Percentiles rank a stretch among this genome's conserved stretches.
phyloP scores from a whole-genome alignment of 495 filamentous ascomycete genomes.

The Xylaria bambusicola region DNA sequence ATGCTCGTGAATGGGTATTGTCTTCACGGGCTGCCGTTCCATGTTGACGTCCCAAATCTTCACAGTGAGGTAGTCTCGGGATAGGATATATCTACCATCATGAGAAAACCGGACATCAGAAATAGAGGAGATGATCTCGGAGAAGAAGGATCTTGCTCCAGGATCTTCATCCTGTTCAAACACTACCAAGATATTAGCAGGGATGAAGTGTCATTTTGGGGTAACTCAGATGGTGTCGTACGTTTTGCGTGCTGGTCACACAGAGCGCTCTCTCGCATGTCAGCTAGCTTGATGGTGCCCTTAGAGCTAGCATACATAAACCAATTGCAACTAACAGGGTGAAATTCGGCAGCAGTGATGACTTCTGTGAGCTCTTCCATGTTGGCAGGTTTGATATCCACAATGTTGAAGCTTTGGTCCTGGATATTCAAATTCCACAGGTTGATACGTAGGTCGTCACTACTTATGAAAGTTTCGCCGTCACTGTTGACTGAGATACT shows the following conservation, averaged over 20 bases:
- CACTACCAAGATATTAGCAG: conserved; percentile 55
- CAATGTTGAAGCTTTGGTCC: conserved; percentile 99
- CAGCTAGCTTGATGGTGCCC: conserved; percentile 96
- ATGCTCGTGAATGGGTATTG: conserved; percentile 98
- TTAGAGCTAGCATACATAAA: conserved; percentile 99
- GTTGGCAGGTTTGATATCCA: conserved; percentile 98
- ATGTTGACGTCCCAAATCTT: conserved; percentile 99
- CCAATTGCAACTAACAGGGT: conserved; percentile 97
- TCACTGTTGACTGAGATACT: conserved; percentile 99
- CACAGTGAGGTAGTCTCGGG: conserved; percentile 95
- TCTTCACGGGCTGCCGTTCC: conserved; percentile 96
- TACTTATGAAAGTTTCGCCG: conserved; percentile 98
- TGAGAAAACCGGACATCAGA: conserved; percentile 97
- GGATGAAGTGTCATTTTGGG: background rate
- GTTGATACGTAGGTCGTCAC: conserved; percentile 96
- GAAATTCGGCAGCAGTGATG: conserved; percentile 97
- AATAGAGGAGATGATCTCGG: conserved; percentile 98
- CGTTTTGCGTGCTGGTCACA: conserved; percentile 95
- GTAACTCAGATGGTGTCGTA: conserved; percentile 47
- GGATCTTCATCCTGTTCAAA: conserved; percentile 99
- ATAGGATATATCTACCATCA: conserved; percentile 95
- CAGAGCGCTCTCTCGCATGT: conserved; percentile 94
- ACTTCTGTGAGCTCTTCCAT: conserved; percentile 99
- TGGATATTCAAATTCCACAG: conserved; percentile 99
- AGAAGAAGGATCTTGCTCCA: conserved; percentile 98